These are phyloP conservation scores for Wickerhamiella hasegawae DNA, from an alignment of 805 yeast genomes.

Conservation along the genomic window DNA sequence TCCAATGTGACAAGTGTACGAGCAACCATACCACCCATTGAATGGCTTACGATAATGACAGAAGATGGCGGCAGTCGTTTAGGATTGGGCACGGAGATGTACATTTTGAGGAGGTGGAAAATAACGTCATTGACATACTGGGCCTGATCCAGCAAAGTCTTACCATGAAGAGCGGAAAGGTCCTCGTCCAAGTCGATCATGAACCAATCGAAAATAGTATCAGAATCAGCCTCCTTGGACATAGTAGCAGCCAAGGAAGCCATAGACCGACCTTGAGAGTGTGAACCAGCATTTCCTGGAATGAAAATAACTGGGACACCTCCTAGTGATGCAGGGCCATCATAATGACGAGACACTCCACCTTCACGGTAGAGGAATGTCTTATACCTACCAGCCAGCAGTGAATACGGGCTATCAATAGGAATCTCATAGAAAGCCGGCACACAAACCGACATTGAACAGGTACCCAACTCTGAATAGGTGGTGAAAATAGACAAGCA, in stretches of 20 bases:
- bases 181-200: slow-evolving; percentile 93
- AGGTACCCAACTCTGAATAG: slow-evolving; percentile 2
- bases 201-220: slow-evolving; percentile 54
- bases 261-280: slow-evolving; percentile 76
- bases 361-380: slow-evolving; percentile 78
- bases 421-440: slow-evolving; percentile 9
- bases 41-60: slow-evolving; percentile 73
- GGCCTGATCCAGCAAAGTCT: slow-evolving; percentile 85
- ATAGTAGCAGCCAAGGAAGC: slow-evolving; percentile 63
- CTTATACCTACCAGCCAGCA: slow-evolving; percentile 32
- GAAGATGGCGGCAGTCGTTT: slow-evolving; percentile 50
- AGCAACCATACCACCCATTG: slow-evolving; percentile 96
- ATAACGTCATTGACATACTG: slow-evolving; percentile 85
- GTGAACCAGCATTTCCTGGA: slow-evolving; percentile 97
- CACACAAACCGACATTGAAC: slow-evolving; percentile 12
- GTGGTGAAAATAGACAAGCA: background rate
- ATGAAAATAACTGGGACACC: slow-evolving; percentile 87
- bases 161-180: slow-evolving; percentile 89
- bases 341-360: slow-evolving; percentile 20
- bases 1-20: slow-evolving; percentile 68
- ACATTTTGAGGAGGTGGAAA: slow-evolving; percentile 53
- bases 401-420: slow-evolving; percentile 7
- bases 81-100: slow-evolving; percentile 23
- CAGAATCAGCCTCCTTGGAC: slow-evolving; percentile 26
- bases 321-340: slow-evolving; percentile 27